phyloP scores from a whole-genome alignment of 768 basidiomycete genomes.

The Hypsizygus marmoreus region DNA sequence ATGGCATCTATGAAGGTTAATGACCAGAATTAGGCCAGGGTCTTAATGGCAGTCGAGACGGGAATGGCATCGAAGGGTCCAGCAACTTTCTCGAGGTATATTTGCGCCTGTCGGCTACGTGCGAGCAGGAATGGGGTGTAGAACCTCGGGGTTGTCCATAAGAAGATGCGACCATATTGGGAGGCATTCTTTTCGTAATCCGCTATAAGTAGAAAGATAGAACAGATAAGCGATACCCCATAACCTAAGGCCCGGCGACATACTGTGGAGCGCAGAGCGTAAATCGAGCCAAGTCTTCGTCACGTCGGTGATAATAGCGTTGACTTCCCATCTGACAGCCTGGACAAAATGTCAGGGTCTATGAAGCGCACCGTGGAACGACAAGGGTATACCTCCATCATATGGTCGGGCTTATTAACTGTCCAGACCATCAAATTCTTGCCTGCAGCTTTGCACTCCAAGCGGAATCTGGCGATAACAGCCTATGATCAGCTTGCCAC shows the following conservation, averaged over 20 bases:
- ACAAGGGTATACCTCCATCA: slow-evolving; percentile 73
- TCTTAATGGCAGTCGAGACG: slow-evolving; percentile 9
- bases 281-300: slow-evolving; percentile 70
- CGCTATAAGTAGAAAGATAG: slow-evolving; percentile 34
- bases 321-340: slow-evolving; percentile 80
- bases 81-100: slow-evolving; percentile 48
- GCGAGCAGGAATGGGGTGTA: slow-evolving; percentile 52
- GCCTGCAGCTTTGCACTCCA: slow-evolving; percentile 74
- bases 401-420: slow-evolving; percentile 84
- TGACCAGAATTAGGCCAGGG: slow-evolving; percentile 1
- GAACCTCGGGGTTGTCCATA: slow-evolving; percentile 69
- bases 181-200: slow-evolving; percentile 69
- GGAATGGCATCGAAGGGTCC: slow-evolving; percentile 50
- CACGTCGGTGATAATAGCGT: slow-evolving; percentile 78
- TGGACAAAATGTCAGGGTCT: slow-evolving; percentile 25
- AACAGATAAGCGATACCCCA: neutral
- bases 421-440: slow-evolving; percentile 96
- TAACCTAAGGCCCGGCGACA: slow-evolving; percentile 20
- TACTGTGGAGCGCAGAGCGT: slow-evolving; percentile 58
- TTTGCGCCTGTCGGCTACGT: slow-evolving; percentile 27
- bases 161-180: slow-evolving; percentile 65
- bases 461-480: slow-evolving; percentile 59
- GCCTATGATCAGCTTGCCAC: too few relatives aligned
- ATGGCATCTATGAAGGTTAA: neutral
- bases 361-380: neutral